These are phyloP conservation scores for Dalechampia spathulata DNA, from an alignment of 441 rosid species.

Conservation along the genomic window DNA sequence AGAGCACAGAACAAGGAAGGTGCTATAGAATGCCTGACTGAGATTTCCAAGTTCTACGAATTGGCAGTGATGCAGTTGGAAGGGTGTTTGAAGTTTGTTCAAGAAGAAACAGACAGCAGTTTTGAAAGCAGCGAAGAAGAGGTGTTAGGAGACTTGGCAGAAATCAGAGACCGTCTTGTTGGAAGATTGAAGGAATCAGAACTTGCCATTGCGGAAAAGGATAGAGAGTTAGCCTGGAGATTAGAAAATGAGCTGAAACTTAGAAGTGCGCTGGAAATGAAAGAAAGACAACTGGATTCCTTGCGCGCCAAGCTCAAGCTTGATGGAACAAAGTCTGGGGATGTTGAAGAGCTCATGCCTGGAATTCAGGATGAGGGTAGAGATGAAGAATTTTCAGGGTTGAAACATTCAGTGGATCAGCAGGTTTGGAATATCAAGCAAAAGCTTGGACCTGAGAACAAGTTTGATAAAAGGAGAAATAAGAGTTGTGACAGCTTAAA, in stretches of 20 bases:
- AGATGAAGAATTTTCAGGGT: constrained; percentile 47
- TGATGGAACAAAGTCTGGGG: constrained; percentile 25
- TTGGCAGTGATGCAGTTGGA: constrained; percentile 73
- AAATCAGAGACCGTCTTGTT: constrained; percentile 62
- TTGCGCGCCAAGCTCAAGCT: constrained; percentile 41
- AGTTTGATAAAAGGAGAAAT: constrained; percentile 23
- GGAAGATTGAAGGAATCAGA: constrained; percentile 61
- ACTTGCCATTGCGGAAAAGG: constrained; percentile 62
- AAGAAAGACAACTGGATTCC: constrained; percentile 48
- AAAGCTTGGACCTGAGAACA: constrained; percentile 49
- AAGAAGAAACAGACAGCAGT: constrained; percentile 45
- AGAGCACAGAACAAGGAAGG: constrained; percentile 63
- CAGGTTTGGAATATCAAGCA: constrained; percentile 68
- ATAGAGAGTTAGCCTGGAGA: constrained; percentile 45
- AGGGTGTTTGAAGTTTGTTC: constrained; percentile 64
- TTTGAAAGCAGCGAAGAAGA: constrained; percentile 55
- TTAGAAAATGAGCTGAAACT: constrained; percentile 47
- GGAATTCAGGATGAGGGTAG: constrained; percentile 20
- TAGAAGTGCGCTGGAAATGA: constrained; percentile 45
- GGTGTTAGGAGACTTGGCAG: constrained; percentile 49
- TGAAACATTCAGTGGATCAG: constrained; percentile 62
- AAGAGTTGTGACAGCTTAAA: constrained; percentile 22
- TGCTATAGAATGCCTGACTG: constrained; percentile 52
- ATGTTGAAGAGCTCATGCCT: constrained; percentile 18
- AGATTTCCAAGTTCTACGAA: constrained; percentile 73